These are phyloP conservation scores for Nannochloropsis salina DNA, from an alignment of 108 stramenopile genomes.

Conservation along the genomic window DNA sequence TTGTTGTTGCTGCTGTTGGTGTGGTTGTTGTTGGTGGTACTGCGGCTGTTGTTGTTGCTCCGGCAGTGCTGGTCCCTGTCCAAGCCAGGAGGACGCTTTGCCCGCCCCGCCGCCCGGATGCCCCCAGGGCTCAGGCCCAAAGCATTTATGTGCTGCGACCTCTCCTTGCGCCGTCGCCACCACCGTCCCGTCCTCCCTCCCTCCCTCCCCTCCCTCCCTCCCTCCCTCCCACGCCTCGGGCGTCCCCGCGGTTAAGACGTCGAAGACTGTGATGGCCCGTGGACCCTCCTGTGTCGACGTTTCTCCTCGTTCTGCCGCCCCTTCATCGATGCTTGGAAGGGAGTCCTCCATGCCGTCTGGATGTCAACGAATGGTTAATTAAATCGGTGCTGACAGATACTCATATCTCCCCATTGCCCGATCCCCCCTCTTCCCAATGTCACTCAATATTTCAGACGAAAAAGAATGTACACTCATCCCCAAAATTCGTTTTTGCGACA, in stretches of 20 bases:
- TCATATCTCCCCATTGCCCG: too few species aligned
- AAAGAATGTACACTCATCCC: too few species aligned
- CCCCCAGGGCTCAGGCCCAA: too few species aligned
- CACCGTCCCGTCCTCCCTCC: neutral
- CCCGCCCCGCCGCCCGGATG: too few species aligned
- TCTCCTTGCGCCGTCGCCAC: neutral
- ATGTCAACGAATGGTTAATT: too few species aligned
- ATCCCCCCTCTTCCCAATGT: too few species aligned
- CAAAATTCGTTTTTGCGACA: too few species aligned
- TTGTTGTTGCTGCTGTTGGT: neutral
- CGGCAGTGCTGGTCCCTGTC: neutral
- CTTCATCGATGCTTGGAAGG: neutral
- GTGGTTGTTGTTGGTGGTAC: neutral
- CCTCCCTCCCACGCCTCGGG: neutral
- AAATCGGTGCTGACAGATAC: too few species aligned
- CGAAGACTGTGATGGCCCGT: neutral
- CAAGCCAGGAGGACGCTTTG: neutral
- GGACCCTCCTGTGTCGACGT: neutral
- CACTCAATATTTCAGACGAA: too few species aligned
- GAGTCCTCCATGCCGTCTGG: too few species aligned
- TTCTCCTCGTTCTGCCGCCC: neutral
- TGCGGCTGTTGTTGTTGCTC: neutral
- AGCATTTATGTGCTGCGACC: neutral
- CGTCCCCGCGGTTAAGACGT: neutral
- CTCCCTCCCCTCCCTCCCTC: neutral